Percentiles rank a stretch among this genome's conserved stretches.
These are phyloP conservation scores for Phaeosphaeriaceae sp. DNA, from an alignment of 2,329 filamentous ascomycete species.

Conservation along the genomic window DNA sequence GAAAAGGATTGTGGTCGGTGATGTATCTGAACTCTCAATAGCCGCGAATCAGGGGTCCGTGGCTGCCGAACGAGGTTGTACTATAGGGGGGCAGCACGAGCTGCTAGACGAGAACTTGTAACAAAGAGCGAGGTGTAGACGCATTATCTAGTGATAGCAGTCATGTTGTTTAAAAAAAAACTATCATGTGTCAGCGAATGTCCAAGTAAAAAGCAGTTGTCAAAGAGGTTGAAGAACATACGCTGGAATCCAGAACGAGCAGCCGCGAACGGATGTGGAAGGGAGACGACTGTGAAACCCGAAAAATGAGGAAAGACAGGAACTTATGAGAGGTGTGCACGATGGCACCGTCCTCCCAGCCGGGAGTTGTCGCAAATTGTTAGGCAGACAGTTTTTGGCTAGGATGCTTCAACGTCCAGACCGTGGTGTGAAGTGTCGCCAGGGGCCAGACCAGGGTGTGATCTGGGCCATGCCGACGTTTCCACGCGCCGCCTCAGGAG, in stretches of 20 bases:
- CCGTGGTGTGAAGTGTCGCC: slow-evolving; percentile 5
- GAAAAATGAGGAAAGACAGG: not conserved
- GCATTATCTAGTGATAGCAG: not conserved
- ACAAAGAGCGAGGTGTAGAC: not conserved
- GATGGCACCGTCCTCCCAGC: slow-evolving; percentile 8
- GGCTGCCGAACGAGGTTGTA: not conserved
- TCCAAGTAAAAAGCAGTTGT: too few species aligned
- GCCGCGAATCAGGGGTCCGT: slow-evolving; percentile 3
- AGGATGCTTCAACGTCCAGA: slow-evolving; percentile 8
- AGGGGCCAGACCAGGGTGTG: slow-evolving; percentile 3
- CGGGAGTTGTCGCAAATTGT: slow-evolving; percentile 4
- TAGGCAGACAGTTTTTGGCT: not conserved
- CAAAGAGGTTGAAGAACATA: too few species aligned
- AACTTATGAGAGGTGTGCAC: slow-evolving; percentile 1
- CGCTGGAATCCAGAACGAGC: too few species aligned
- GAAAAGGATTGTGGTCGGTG: not conserved
- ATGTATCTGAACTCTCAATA: not conserved
- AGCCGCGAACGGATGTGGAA: too few species aligned
- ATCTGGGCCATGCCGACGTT: not conserved
- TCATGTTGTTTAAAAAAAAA: not conserved
- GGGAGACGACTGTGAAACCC: not conserved
- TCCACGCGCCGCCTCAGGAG: slow-evolving; percentile 1
- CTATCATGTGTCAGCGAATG: too few species aligned
- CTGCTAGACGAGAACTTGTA: not conserved
- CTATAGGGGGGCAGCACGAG: not conserved